A percentile compares a stretch with the other conserved stretches of the same genome.
These are phyloP conservation scores for Pestalotiopsis sp. DNA, from an alignment of 2,329 filamentous ascomycete species.

Conservation along the genomic window DNA sequence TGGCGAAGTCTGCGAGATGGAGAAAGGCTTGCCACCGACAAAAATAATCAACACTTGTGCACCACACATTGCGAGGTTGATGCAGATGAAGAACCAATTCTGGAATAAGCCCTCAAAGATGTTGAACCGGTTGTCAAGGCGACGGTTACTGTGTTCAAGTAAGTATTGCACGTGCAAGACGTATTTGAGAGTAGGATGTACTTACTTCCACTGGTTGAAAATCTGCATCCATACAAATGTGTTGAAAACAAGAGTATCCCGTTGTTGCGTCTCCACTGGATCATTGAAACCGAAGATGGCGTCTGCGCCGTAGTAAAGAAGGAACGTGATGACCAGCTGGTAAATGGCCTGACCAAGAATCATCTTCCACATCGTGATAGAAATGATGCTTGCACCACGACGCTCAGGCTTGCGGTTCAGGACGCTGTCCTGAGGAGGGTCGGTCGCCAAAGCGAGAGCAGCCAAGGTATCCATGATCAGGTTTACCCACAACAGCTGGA, in stretches of 20 bases:
- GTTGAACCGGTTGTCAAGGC: constrained; percentile 92
- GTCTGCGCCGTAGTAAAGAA: constrained; percentile 76
- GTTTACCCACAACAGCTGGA: constrained; percentile 95
- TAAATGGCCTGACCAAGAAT: constrained; percentile 91
- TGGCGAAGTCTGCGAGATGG: constrained; percentile 56
- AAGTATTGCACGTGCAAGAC: constrained; percentile 18
- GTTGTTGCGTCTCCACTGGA: constrained; percentile 42
- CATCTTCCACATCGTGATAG: constrained; percentile 98
- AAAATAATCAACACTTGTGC: constrained; percentile 90
- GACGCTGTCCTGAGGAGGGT: constrained; percentile 82
- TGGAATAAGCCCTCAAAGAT: constrained; percentile 85
- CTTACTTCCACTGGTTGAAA: constrained; percentile 95
- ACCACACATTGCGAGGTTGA: constrained; percentile 84
- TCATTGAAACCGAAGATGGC: constrained; percentile 55
- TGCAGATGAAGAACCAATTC: constrained; percentile 88
- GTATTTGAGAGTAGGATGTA: neutral
- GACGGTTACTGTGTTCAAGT: constrained; percentile 66
- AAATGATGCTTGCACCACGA: constrained; percentile 67
- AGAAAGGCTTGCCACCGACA: constrained; percentile 80
- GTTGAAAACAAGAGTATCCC: constrained; percentile 90
- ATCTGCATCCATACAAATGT: constrained; percentile 99
- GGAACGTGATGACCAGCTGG: constrained; percentile 77
- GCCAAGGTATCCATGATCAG: constrained; percentile 97
- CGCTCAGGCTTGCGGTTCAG: constrained; percentile 72
- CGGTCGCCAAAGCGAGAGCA: constrained; percentile 83